Conservation (phyloP, 148 eudicot species). For the Polygonum aviculare region DNA sequence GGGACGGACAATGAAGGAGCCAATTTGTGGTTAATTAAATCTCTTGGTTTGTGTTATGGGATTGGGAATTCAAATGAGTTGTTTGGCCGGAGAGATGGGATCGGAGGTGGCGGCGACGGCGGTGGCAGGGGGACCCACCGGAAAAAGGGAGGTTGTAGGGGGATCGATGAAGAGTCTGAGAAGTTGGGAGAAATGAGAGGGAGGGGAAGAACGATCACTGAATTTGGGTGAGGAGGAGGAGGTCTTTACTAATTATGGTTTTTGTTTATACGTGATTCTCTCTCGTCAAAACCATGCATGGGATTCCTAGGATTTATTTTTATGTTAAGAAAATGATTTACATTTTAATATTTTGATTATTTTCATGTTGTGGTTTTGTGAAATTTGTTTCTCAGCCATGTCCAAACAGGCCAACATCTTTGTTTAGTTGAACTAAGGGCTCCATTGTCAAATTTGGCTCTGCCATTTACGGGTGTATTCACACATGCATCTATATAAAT, state of each 20-base stretch:
- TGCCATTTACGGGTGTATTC: no score
- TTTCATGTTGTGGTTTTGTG: no score
- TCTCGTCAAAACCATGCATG: background rate
- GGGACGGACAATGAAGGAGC: background rate
- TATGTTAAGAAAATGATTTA: background rate
- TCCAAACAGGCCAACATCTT: no score
- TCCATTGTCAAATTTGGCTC: no score
- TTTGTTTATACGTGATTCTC: background rate
- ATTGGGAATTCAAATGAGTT: background rate
- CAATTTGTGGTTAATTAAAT: background rate
- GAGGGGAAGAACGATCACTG: background rate
- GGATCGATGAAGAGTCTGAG: background rate
- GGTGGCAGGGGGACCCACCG: background rate
- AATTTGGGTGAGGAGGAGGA: background rate
- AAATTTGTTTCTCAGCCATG: no score
- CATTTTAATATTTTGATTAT: background rate
- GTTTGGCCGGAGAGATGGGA: background rate
- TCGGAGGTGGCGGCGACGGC: background rate
- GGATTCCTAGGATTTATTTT: background rate
- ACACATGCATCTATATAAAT: no score
- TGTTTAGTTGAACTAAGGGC: no score
- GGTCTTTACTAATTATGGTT: slow-evolving; percentile 3
- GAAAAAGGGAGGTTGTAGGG: background rate
- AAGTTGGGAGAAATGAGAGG: background rate
- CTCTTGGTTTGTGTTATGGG: background rate